Conservation (phyloP, 2,329 filamentous ascomycete genomes). For the Arachnomyces sp. region DNA sequence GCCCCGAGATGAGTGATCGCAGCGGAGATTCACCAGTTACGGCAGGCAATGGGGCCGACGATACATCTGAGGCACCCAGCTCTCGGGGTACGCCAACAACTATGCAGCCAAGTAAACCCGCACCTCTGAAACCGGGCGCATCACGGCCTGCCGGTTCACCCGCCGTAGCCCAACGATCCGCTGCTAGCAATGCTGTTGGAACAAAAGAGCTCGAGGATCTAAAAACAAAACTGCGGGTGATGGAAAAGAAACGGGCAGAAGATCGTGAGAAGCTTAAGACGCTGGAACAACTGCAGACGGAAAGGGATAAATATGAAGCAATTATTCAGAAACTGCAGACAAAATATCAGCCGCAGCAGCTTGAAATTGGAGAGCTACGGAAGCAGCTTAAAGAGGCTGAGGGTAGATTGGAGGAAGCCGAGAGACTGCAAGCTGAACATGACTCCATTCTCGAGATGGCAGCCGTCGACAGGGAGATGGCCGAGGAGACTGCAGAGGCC, state of each 20-base stretch:
- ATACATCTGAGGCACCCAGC: too few relatives aligned
- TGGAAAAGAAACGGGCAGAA: conserved; percentile 80
- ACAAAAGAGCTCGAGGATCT: conserved; percentile 73
- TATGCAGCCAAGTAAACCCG: conserved; percentile 4
- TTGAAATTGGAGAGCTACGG: conserved; percentile 68
- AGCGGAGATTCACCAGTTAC: conserved; percentile 15
- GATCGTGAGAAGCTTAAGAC: conserved; percentile 77
- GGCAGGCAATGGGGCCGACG: not conserved
- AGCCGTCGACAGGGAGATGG: conserved; percentile 88
- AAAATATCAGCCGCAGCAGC: conserved; percentile 77
- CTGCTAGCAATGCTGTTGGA: conserved; percentile 41
- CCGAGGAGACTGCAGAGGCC: conserved; percentile 81
- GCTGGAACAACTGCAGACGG: conserved; percentile 63
- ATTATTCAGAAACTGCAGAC: conserved; percentile 86
- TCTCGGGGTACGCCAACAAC: too few relatives aligned
- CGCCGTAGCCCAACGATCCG: conserved; percentile 33
- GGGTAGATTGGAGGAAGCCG: conserved; percentile 58
- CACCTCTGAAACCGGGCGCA: conserved; percentile 17
- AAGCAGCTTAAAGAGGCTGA: conserved; percentile 72
- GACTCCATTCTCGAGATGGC: conserved; percentile 80
- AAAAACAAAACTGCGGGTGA: conserved; percentile 73
- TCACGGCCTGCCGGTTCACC: conserved; percentile 22
- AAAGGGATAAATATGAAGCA: conserved; percentile 50
- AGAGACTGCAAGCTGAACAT: conserved; percentile 70
- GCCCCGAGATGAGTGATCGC: conserved; percentile 18